Conservation (phyloP, 805 yeast genomes). For the Blastobotrys mokoenaii region DNA sequence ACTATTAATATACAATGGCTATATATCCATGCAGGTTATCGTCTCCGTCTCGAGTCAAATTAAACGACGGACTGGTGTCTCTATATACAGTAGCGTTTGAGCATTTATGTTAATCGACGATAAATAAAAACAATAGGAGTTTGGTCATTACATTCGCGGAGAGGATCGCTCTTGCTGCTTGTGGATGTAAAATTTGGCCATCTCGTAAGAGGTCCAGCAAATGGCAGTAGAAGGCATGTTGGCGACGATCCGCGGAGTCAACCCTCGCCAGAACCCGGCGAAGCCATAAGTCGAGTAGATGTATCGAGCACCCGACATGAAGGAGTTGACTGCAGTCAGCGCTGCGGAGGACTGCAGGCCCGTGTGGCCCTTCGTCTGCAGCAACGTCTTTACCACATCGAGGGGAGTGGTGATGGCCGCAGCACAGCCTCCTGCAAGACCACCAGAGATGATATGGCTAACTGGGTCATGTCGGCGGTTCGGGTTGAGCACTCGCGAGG, state of each 20-base stretch:
- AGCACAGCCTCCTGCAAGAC: slow-evolving; percentile 88
- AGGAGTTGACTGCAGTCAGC: slow-evolving; percentile 53
- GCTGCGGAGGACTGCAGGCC: slow-evolving; percentile 14
- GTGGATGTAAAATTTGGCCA: slow-evolving; percentile 70
- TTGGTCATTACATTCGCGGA: no score
- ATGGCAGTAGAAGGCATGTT: slow-evolving; percentile 93
- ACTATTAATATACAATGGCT: no score
- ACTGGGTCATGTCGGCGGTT: slow-evolving; percentile 70
- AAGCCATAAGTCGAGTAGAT: slow-evolving; percentile 41
- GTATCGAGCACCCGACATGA: slow-evolving; percentile 60
- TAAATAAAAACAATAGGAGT: no score
- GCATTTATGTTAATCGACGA: no score
- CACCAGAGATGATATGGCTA: slow-evolving; percentile 88
- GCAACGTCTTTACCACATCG: slow-evolving; percentile 85
- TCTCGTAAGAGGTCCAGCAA: slow-evolving; percentile 95
- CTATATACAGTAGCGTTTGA: background rate
- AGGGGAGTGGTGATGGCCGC: slow-evolving; percentile 93
- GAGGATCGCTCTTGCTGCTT: slow-evolving; percentile 1
- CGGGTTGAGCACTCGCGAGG: slow-evolving; percentile 75
- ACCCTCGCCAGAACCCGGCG: slow-evolving; percentile 70
- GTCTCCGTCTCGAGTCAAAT: no score
- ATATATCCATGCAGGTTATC: no score
- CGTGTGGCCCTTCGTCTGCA: slow-evolving; percentile 60
- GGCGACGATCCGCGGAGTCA: slow-evolving; percentile 83
- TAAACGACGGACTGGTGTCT: background rate